Percentiles rank a stretch among this genome's conserved stretches.
These are phyloP conservation scores for Nadsonia starkeyi-henricii DNA, from an alignment of 1,139 yeast species.

Conservation along the genomic window DNA sequence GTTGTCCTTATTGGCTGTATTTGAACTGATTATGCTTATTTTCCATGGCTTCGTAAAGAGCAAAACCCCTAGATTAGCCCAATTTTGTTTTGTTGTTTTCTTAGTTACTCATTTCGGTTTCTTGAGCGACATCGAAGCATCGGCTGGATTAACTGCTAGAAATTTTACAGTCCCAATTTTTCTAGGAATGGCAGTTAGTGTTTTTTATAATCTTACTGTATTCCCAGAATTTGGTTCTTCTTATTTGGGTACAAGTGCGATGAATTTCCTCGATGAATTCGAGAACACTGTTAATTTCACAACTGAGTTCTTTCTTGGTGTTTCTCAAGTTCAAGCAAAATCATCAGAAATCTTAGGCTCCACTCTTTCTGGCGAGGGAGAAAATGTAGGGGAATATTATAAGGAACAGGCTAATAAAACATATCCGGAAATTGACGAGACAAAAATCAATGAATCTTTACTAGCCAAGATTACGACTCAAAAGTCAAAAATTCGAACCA, in stretches of 20 bases:
- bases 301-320: conserved; percentile 26
- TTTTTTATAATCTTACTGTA: conserved; percentile 28
- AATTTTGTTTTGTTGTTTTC: conserved; percentile 32
- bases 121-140: conserved; percentile 21
- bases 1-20: conserved; percentile 30
- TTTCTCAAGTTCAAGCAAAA: conserved; percentile 7
- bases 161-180: conserved; percentile 31
- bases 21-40: conserved; percentile 33
- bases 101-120: conserved; percentile 36
- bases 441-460: conserved; percentile 3
- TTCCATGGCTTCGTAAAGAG: conserved; percentile 37
- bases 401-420: background rate
- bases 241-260: conserved; percentile 31
- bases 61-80: conserved; percentile 32
- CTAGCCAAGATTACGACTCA: conserved; percentile 12
- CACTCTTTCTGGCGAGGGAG: background rate
- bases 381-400: background rate
- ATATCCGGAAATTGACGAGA: background rate
- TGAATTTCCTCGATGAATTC: conserved; percentile 28
- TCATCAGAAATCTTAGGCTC: background rate
- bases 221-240: conserved; percentile 41
- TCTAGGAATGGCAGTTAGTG: conserved; percentile 30
- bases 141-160: conserved; percentile 23
- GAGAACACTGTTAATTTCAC: conserved; percentile 28
- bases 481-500: conserved; percentile 18